Base-by-base conservation (phyloP, 2,329 filamentous ascomycete genomes). In the Aspergillus hortae region DNA sequence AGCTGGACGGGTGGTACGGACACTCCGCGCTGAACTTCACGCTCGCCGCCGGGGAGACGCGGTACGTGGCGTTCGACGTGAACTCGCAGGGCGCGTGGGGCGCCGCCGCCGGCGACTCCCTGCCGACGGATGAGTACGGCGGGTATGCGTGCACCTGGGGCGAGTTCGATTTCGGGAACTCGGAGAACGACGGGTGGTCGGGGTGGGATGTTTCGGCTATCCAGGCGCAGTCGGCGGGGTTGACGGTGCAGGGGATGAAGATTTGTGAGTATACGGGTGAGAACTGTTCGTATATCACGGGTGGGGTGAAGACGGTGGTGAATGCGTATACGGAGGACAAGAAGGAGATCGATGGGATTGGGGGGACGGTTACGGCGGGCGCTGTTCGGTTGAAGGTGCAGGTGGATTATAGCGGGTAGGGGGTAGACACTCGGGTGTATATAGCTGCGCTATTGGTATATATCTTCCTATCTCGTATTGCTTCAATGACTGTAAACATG, bases 191-290 rank as follows among this genome's bases (percentile, higher is more conserved):
- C 15, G 62, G 60, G 3, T 72, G 69, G 67, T 70, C 67, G 6
- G 71, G 71, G 1, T 73, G 67, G 56, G 71, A 74, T 59, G 70
- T 73, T n/a, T 73, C 70, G 19, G 66, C 63, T 19, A 72, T 72
- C 41, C 55, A 62, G 42, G 65, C 69, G 9, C 64, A 71, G 60
- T 54, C 64, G 7, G 63, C 68, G 6, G 57, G 51, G 6, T 23
- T 63, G 46, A 46, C 53, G 1, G 61, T 72, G 19, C 66, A 71
- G 57, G 69, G 69, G 11, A 71, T 72, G 69, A 56, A 61, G 49
- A 71, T 72, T 43, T 72, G 69, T 48, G 55, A 63, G 44, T 54
- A 47, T 5, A 44, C 52, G 11, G 55, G 58, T 7, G 46, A 53
- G 21, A 55, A 48, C 6, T 71, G 67, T 46, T 72, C 70, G 7